A percentile compares a stretch with the other conserved stretches of the same genome.
Conservation (phyloP, 208 protist genomes). For the Naegleria gruberi region DNA sequence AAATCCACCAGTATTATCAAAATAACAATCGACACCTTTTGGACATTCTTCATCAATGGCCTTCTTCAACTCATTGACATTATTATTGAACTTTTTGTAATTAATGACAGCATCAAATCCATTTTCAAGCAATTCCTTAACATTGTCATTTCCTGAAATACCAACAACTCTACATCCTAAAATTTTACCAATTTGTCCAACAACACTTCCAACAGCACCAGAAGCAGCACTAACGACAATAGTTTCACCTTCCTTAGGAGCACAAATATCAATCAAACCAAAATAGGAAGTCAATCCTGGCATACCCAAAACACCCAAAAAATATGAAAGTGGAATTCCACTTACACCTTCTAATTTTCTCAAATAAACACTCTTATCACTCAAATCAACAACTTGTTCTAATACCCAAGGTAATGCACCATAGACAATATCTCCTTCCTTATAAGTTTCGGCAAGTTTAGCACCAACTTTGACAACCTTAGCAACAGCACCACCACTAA, state of each 20-base stretch:
- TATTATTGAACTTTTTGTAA: slow-evolving; percentile 26
- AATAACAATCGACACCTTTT: slow-evolving; percentile 24
- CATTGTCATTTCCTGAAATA: slow-evolving; percentile 25
- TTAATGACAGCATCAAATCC: slow-evolving; percentile 30
- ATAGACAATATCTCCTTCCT: neutral
- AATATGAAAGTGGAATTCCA: neutral
- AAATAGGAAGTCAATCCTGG: slow-evolving; percentile 14
- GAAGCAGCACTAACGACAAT: slow-evolving; percentile 29
- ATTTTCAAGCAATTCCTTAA: slow-evolving; percentile 19
- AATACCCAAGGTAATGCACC: neutral
- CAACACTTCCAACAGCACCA: slow-evolving; percentile 29
- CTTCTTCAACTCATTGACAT: neutral
- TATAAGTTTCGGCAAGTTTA: neutral
- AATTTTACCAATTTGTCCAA: slow-evolving; percentile 38
- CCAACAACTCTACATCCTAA: slow-evolving; percentile 25
- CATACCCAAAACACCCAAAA: slow-evolving; percentile 1
- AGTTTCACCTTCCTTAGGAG: slow-evolving; percentile 28
- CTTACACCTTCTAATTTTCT: neutral
- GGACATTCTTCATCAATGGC: slow-evolving; percentile 6
- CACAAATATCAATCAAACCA: slow-evolving; percentile 12
- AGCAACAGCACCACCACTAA: neutral
- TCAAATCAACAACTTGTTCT: neutral
- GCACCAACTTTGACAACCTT: neutral
- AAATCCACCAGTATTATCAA: slow-evolving; percentile 35
- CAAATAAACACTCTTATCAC: neutral